A percentile compares a stretch with the other conserved stretches of the same genome.
Conservation (phyloP, 1,284 basidiomycete species). For the Ustilago vetiveriae region DNA sequence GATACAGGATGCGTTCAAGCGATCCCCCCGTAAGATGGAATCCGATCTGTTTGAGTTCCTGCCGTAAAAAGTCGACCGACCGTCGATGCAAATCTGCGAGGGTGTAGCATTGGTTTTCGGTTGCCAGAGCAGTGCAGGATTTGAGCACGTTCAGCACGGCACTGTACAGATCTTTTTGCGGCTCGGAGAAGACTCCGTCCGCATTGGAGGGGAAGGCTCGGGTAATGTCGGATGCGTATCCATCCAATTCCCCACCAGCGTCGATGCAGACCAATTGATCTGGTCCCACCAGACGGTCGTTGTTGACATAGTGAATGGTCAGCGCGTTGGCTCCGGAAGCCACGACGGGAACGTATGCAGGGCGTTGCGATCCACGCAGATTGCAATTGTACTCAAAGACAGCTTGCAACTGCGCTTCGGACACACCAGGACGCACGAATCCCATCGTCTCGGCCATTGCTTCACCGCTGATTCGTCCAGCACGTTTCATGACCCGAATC, state of each 20-base stretch:
- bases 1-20: constrained; percentile 81
- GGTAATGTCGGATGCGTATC: constrained; percentile 96
- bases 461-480: constrained; percentile 53
- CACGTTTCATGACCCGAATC: constrained; percentile 61
- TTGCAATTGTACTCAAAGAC: constrained; percentile 62
- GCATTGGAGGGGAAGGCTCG: constrained; percentile 81
- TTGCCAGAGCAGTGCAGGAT: constrained; percentile 71
- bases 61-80: constrained; percentile 77
- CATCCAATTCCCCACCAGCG: constrained; percentile 71
- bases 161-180: constrained; percentile 88
- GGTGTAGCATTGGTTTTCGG: constrained; percentile 72
- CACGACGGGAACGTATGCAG: constrained; percentile 66
- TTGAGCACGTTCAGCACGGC: constrained; percentile 83
- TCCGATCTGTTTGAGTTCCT: constrained; percentile 81
- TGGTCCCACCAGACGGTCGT: constrained; percentile 49
- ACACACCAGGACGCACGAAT: constrained; percentile 41
- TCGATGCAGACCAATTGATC: constrained; percentile 63
- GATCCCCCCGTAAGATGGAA: constrained; percentile 75
- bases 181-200: constrained; percentile 73
- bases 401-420: constrained; percentile 58
- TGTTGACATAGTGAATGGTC: constrained; percentile 63
- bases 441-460: constrained; percentile 65
- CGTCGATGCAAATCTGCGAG: constrained; percentile 82
- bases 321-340: constrained; percentile 59
- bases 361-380: constrained; percentile 55